Evolutionary conservation across 2,329 filamentous ascomycete genomes (phyloP), one percentile per base, ranked within the genome.

Genomic region (Monosporascus cannonballus): DNA sequence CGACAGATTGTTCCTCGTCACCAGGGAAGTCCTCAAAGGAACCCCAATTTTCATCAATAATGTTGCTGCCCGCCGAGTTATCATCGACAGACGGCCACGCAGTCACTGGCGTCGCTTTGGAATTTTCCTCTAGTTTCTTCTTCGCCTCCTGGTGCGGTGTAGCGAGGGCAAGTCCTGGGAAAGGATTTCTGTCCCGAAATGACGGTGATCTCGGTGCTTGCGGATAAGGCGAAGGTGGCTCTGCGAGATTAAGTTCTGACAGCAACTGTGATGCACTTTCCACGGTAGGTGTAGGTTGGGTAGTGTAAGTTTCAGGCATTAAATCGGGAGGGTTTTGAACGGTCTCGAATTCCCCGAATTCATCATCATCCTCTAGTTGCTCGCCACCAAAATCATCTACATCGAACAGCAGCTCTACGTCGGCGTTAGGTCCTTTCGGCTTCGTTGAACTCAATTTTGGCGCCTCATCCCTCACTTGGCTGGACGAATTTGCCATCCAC

Each of bases 321-420:
- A 77, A 64, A 59, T 77, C 73, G 24, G 48, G 45, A 39, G 52
- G 58, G 25, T 54, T 55, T 49, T 60, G 61, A 24, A 75, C 76
- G 20, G 73, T 75, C 64, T 84, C 80, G 60, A 85, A 85, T 47
- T 84, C 81, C 15, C 81, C 83, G 69, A 84, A 84, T 36, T 82
- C 78, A 34, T 79, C 79, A 47, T 78, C 77, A 22, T 79, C 76
- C 6, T 59, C 62, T 34, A 61, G 64, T n/a, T 72, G 70, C 6
- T 71, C 73, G 11, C 71, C 71, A 5, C 63, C 76, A 57, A 78
- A 79, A 48, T 82, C 77, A 42, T 80, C 77, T 37, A 80, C 85
- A 67, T 89, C 85, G 64, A 89, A 89, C 3, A 89, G 71, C 3
- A 89, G 77, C 57, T 83, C 79, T 2, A 78, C 68, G 44, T 81